A percentile compares a stretch with the other conserved stretches of the same genome.
phyloP scores from a whole-genome alignment of 805 yeast species.

The Dipodascus albidus region DNA sequence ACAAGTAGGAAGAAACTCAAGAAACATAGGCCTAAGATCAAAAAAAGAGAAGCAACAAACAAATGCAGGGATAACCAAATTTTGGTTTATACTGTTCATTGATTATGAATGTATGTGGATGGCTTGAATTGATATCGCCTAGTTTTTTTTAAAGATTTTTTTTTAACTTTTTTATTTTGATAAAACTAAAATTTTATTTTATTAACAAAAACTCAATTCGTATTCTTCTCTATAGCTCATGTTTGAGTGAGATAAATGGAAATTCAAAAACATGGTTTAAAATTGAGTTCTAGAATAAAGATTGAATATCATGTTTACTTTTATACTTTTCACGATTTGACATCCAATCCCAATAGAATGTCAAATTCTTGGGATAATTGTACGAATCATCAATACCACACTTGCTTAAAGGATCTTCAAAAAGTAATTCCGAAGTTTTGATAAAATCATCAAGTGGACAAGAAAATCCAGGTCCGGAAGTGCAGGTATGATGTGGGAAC shows the following conservation, averaged over 20 bases:
- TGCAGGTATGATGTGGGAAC: slow-evolving; percentile 37
- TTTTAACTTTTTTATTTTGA: no score
- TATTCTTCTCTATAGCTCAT: no score
- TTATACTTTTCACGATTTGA: background rate
- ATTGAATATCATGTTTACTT: no score
- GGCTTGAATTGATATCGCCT: background rate
- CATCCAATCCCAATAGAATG: slow-evolving; percentile 24
- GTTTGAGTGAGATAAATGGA: no score
- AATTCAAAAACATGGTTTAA: no score
- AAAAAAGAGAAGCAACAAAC: no score
- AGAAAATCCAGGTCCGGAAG: slow-evolving; percentile 43
- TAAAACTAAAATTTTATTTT: no score
- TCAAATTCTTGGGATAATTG: slow-evolving; percentile 8
- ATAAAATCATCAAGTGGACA: slow-evolving; percentile 29
- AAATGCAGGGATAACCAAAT: background rate
- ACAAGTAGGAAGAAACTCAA: background rate
- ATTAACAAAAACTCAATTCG: no score
- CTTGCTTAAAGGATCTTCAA: background rate
- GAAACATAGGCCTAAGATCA: background rate
- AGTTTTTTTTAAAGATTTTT: background rate
- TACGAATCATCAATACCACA: background rate
- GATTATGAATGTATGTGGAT: background rate
- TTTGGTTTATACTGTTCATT: no score
- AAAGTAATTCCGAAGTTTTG: background rate
- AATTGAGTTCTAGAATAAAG: no score